phyloP scores from a whole-genome alignment of 1,284 basidiomycete genomes.

The Porogramme epimiltina region DNA sequence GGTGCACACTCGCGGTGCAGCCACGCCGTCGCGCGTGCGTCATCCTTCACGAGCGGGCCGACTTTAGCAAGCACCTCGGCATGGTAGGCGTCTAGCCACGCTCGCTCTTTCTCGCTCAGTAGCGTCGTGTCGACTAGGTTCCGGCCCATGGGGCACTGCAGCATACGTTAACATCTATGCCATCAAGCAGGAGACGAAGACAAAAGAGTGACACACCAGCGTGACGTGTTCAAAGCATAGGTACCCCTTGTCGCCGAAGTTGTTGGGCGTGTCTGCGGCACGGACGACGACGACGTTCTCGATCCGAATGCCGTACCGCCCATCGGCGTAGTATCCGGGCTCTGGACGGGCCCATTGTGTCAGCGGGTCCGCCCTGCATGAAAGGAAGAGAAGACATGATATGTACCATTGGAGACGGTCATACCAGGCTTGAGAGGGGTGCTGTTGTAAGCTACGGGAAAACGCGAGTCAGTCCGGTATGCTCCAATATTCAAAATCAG shows the following conservation, averaged over 20 bases:
- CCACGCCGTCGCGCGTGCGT: slow-evolving; percentile 79
- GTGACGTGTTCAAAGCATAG: slow-evolving; percentile 86
- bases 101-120: slow-evolving; percentile 66
- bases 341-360: slow-evolving; percentile 57
- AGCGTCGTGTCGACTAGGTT: slow-evolving; percentile 75
- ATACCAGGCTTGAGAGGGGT: slow-evolving; percentile 80
- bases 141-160: slow-evolving; percentile 89
- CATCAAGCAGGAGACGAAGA: background rate
- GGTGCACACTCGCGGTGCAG: slow-evolving; percentile 70
- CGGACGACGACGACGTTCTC: slow-evolving; percentile 86
- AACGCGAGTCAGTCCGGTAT: background rate
- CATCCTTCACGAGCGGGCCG: slow-evolving; percentile 69
- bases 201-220: slow-evolving; percentile 47
- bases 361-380: no score
- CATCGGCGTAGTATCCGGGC: slow-evolving; percentile 94
- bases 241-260: slow-evolving; percentile 85
- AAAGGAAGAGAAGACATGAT: background rate
- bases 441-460: slow-evolving; percentile 57
- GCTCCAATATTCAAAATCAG: background rate
- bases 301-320: slow-evolving; percentile 90
- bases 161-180: background rate
- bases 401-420: slow-evolving; percentile 82
- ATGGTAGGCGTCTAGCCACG: slow-evolving; percentile 90
- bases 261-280: slow-evolving; percentile 73
- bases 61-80: slow-evolving; percentile 79